Evolutionary conservation across 106 monocot species (phyloP).

Genomic region (Dendrobium chrysotoxum): DNA sequence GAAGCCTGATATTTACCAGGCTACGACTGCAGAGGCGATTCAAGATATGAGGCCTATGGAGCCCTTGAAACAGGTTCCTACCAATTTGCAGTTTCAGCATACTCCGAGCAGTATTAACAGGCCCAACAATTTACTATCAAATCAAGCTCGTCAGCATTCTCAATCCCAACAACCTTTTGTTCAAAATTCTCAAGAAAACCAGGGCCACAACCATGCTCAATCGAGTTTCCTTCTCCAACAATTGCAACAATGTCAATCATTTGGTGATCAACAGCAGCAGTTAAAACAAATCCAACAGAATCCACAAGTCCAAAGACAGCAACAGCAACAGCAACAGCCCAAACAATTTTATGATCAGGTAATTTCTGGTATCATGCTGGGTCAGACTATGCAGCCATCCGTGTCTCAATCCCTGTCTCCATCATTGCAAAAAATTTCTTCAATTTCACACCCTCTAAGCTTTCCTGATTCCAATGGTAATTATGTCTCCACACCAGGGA

Average conservation of each 20-base stretch:
- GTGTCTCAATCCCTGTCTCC: slow-evolving; percentile 33
- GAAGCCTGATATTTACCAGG: slow-evolving; percentile 64
- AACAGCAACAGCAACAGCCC: slow-evolving; percentile 13
- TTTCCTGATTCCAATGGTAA: slow-evolving; percentile 39
- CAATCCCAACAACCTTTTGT: slow-evolving; percentile 12
- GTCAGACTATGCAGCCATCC: neutral
- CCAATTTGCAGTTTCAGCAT: slow-evolving; percentile 48
- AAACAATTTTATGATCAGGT: slow-evolving; percentile 31
- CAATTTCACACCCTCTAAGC: slow-evolving; percentile 37
- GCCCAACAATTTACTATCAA: slow-evolving; percentile 16
- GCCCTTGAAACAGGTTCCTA: slow-evolving; percentile 38
- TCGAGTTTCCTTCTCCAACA: slow-evolving; percentile 17
- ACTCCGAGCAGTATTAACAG: slow-evolving; percentile 25
- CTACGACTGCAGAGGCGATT: slow-evolving; percentile 57
- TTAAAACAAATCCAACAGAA: neutral
- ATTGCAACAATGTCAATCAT: slow-evolving; percentile 18
- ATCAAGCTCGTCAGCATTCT: slow-evolving; percentile 33
- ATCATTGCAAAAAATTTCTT: slow-evolving; percentile 12
- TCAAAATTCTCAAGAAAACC: slow-evolving; percentile 36
- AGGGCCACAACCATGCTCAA: slow-evolving; percentile 20
- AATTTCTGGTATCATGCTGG: slow-evolving; percentile 19
- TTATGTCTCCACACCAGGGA: slow-evolving; percentile 23
- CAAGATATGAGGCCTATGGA: slow-evolving; percentile 49
- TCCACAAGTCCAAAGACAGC: slow-evolving; percentile 23
- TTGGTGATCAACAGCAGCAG: slow-evolving; percentile 1